Evolutionary conservation across 164 flowering plant genomes (phyloP).

Genomic region (Brasenia schreberi): DNA sequence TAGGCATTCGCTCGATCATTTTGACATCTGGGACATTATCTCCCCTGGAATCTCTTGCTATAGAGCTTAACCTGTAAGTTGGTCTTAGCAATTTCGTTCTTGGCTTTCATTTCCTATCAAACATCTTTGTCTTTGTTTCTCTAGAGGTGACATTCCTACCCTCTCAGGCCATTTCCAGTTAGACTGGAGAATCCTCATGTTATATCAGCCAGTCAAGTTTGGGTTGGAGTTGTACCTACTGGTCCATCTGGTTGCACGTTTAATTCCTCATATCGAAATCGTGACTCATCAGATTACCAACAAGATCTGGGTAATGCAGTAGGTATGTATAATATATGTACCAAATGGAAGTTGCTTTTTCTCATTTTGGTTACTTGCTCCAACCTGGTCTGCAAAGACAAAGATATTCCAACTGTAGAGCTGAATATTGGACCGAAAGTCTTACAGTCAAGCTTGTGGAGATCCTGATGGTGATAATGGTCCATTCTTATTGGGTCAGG

Average conservation of each 20-base stretch:
- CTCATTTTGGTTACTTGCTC: too few relatives aligned
- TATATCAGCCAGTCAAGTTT: slow-evolving; percentile 69
- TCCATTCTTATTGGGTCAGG: too few relatives aligned
- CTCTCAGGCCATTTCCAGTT: slow-evolving; percentile 65
- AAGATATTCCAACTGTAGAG: too few relatives aligned
- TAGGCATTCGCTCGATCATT: slow-evolving; percentile 75
- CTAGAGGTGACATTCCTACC: background rate
- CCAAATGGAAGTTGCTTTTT: too few relatives aligned
- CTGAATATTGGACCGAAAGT: too few relatives aligned
- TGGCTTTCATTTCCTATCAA: background rate
- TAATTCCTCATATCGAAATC: slow-evolving; percentile 77
- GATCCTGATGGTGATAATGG: too few relatives aligned
- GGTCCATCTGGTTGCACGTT: slow-evolving; percentile 85
- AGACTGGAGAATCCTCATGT: slow-evolving; percentile 98
- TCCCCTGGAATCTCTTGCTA: slow-evolving; percentile 90
- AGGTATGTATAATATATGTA: slow-evolving; percentile 32
- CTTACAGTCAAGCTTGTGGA: too few relatives aligned
- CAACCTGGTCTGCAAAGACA: too few relatives aligned
- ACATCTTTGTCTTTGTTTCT: too few relatives aligned
- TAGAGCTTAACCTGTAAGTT: slow-evolving; percentile 71
- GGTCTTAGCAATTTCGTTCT: background rate
- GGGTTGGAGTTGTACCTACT: slow-evolving; percentile 85
- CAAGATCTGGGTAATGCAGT: slow-evolving; percentile 94
- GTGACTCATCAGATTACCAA: slow-evolving; percentile 76
- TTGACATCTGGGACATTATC: slow-evolving; percentile 96